Conservation (phyloP, 176 grass and related monocot species). For the Musa itinerans region DNA sequence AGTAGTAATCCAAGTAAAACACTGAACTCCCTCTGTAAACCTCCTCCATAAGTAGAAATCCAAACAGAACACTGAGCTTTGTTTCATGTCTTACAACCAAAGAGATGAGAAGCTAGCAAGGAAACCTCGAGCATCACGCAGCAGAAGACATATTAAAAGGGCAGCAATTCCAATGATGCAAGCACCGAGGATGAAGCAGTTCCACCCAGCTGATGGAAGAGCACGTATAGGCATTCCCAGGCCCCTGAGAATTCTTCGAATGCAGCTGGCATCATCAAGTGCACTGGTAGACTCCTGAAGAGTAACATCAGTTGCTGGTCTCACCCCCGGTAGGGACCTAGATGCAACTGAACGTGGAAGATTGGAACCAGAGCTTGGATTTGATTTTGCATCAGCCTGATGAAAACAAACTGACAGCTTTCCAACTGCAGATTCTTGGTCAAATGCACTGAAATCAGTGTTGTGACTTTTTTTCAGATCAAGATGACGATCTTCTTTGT, state of each 20-base stretch:
- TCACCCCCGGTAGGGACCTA: not conserved
- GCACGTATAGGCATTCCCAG: conserved; percentile 7
- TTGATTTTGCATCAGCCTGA: conserved; percentile 18
- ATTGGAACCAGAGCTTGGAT: conserved; percentile 3
- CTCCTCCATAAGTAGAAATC: too few species aligned
- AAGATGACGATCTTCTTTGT: conserved; percentile 27
- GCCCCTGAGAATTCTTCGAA: conserved; percentile 22
- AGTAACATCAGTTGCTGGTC: not conserved
- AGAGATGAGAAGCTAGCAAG: not conserved
- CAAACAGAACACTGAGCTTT: not conserved
- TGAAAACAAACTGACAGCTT: not conserved
- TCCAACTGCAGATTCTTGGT: conserved; percentile 17
- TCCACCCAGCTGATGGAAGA: conserved; percentile 30
- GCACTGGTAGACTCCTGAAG: not conserved
- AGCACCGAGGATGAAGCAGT: conserved; percentile 19
- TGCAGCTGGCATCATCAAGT: not conserved
- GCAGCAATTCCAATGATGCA: conserved; percentile 34
- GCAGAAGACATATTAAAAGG: conserved; percentile 23
- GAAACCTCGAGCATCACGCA: conserved; percentile 22
- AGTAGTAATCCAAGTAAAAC: too few species aligned
- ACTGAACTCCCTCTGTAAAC: too few species aligned
- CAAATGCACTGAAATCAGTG: conserved; percentile 7
- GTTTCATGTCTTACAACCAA: conserved; percentile 8
- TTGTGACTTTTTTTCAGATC: conserved; percentile 9
- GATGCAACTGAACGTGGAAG: not conserved